A percentile compares a stretch with the other conserved stretches of the same genome.
These are phyloP conservation scores for Hypoxylon rickii DNA, from an alignment of 495 filamentous ascomycete genomes.

Conservation along the genomic window DNA sequence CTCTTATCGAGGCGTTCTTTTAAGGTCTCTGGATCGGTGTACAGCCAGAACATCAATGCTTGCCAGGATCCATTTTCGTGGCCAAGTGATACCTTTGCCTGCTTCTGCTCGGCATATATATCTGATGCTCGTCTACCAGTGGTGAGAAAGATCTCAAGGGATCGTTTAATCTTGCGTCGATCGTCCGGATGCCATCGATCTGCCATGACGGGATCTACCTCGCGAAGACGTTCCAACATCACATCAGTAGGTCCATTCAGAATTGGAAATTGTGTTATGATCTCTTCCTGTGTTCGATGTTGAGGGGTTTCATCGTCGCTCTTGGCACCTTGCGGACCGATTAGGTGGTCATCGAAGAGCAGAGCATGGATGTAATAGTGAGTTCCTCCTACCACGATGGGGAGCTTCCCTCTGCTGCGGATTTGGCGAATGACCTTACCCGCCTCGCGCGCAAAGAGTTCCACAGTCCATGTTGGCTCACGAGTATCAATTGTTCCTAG, in stretches of 20 bases:
- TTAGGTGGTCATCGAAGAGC: constrained; percentile 71
- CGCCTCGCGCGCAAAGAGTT: constrained; percentile 71
- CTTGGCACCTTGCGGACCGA: constrained; percentile 43
- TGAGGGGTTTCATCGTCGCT: constrained; percentile 27
- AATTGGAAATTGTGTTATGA: constrained; percentile 65
- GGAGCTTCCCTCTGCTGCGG: constrained; percentile 71
- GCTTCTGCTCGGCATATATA: constrained; percentile 79
- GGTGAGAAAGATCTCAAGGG: constrained; percentile 83
- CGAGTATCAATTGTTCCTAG: constrained; percentile 74
- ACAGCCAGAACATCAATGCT: constrained; percentile 84
- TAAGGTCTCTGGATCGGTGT: constrained; percentile 69
- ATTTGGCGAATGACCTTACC: constrained; percentile 76
- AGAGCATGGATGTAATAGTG: constrained; percentile 92
- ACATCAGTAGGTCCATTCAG: constrained; percentile 69
- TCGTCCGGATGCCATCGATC: constrained; percentile 94
- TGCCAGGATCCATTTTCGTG: constrained; percentile 54
- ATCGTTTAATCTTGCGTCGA: constrained; percentile 83
- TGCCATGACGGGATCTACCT: constrained; percentile 90
- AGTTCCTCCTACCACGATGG: constrained; percentile 91
- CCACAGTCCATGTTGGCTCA: constrained; percentile 81
- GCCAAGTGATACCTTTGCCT: constrained; percentile 28
- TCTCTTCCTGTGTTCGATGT: constrained; percentile 38
- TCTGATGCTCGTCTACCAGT: constrained; percentile 81
- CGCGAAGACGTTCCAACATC: constrained; percentile 70
- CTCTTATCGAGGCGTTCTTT: constrained; percentile 71